Percentiles rank a stretch among this genome's conserved stretches.
Conservation (phyloP, 306 rosid genomes). For the Acmispon strigosus region DNA sequence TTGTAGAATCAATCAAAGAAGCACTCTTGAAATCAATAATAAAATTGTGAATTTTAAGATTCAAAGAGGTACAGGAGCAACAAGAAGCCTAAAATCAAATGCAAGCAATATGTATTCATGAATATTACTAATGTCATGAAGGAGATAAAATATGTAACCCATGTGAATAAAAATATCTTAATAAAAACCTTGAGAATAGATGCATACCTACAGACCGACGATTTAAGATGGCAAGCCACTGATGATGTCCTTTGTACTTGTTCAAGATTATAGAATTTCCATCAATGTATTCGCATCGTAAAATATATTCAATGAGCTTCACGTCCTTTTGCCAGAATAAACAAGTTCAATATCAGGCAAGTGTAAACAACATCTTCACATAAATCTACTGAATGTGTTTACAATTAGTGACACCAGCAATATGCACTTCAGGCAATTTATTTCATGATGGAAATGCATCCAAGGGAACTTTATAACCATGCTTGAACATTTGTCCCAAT, state of each 20-base stretch:
- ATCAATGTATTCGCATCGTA: slow-evolving; percentile 16
- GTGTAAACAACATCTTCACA: not conserved
- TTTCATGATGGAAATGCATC: slow-evolving; percentile 34
- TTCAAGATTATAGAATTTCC: slow-evolving; percentile 24
- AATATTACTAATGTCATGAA: not conserved
- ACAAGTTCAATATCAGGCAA: not conserved
- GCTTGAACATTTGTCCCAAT: slow-evolving; percentile 66
- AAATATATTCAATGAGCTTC: slow-evolving; percentile 3
- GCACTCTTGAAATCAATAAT: too few species aligned
- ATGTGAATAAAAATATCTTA: not conserved
- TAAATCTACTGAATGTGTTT: not conserved
- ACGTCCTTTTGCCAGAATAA: not conserved
- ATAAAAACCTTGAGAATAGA: slow-evolving; percentile 2
- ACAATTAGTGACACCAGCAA: slow-evolving; percentile 9
- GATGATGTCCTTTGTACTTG: not conserved
- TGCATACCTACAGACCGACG: slow-evolving; percentile 24
- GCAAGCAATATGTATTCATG: not conserved
- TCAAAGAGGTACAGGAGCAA: too few species aligned
- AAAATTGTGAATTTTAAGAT: too few species aligned
- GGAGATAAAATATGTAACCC: not conserved
- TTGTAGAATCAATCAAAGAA: too few species aligned
- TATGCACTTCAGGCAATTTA: slow-evolving; percentile 12
- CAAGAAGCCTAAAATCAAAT: not conserved
- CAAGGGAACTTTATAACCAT: slow-evolving; percentile 55
- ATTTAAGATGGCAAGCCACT: not conserved